Base-by-base conservation (phyloP, 1,284 basidiomycete genomes). In the Rhodotorula mucilaginosa region DNA sequence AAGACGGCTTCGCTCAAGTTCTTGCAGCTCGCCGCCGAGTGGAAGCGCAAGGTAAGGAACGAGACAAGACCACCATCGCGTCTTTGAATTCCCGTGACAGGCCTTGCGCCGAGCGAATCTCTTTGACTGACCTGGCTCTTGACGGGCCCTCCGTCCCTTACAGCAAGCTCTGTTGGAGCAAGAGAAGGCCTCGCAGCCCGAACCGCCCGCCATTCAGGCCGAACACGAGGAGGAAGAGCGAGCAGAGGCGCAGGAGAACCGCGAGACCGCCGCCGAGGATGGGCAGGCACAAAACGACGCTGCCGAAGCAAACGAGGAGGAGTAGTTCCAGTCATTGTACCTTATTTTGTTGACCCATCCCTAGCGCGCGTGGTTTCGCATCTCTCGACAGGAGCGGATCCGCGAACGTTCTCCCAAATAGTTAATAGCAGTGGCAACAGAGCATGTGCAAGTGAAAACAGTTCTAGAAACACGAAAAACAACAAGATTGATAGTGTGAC, bases 1-100 rank as follows among this genome's bases (percentile, higher is more conserved):
- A 95, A 96, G 79, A 92, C 94, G 0, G 89, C 91, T 0, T 88
- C 92, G 2, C 95, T 93, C 88, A 94, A 93, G 80, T 92, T 80
- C 58, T 62, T 97, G 80, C 90, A 95, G 81, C 91, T 91, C 85
- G 94, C 94, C 1, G 92, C 93, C 80, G 89, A 89, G 4, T 97
- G 94, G 94, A 82, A 83, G 58, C 71, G 75, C 62, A 74, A 74
- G 70, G 54, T 56, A 16, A n/a, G 54, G 39, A 13, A 44, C 1
- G 10, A 44, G 39, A 44, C 39, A 44, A 44, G 39, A 44, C 39
- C 10, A 44, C 39, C 39, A 44, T 44, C 39, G 12, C 12, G 39
- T 44, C 39, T 10, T 44, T 44, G 39, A 8, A 8, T 13, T 12
- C 8, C 10, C 10, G 39, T 44, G 6, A 6, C 54, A 2, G 6